Evolutionary conservation across 1,284 basidiomycete genomes (phyloP).

Genomic region (Ganoderma sinense): DNA sequence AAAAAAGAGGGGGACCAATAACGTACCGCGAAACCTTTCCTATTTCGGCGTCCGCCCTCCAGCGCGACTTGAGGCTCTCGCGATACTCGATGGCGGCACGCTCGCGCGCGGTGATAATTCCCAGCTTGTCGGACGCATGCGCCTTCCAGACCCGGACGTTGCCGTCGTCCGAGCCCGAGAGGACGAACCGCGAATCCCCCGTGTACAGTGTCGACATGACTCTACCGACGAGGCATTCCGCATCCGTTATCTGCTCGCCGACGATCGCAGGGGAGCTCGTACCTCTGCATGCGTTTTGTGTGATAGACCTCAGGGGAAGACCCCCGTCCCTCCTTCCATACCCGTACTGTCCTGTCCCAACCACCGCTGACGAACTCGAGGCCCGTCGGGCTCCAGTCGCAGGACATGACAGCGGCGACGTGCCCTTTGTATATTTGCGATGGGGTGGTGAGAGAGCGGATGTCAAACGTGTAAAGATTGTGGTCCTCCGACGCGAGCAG

Average conservation of each 20-base stretch:
- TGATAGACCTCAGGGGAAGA: constrained; percentile 93
- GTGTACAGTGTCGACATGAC: constrained; percentile 84
- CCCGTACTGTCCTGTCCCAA: constrained; percentile 93
- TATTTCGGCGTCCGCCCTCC: constrained; percentile 88
- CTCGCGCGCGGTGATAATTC: constrained; percentile 91
- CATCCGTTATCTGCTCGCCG: background rate
- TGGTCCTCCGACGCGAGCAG: constrained; percentile 97
- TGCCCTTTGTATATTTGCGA: constrained; percentile 98
- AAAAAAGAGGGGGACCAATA: constrained; percentile 5
- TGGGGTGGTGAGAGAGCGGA: constrained; percentile 84
- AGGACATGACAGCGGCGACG: constrained; percentile 94
- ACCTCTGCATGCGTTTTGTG: constrained; percentile 99
- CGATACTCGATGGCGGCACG: constrained; percentile 94
- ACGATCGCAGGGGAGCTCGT: background rate
- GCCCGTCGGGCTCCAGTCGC: constrained; percentile 96
- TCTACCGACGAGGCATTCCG: constrained; percentile 42
- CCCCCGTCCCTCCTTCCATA: constrained; percentile 93
- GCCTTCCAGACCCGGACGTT: constrained; percentile 98
- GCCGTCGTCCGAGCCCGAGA: constrained; percentile 96
- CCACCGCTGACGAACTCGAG: constrained; percentile 95
- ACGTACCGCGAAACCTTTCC: constrained; percentile 82
- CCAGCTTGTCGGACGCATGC: constrained; percentile 91
- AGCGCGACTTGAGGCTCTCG: constrained; percentile 87
- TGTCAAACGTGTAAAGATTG: constrained; percentile 98
- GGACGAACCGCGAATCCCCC: constrained; percentile 91